Percentiles rank a stretch among this genome's conserved stretches.
Evolutionary conservation across 2,329 filamentous ascomycete genomes (phyloP).

Genomic region (Paecilomyces sp.): DNA sequence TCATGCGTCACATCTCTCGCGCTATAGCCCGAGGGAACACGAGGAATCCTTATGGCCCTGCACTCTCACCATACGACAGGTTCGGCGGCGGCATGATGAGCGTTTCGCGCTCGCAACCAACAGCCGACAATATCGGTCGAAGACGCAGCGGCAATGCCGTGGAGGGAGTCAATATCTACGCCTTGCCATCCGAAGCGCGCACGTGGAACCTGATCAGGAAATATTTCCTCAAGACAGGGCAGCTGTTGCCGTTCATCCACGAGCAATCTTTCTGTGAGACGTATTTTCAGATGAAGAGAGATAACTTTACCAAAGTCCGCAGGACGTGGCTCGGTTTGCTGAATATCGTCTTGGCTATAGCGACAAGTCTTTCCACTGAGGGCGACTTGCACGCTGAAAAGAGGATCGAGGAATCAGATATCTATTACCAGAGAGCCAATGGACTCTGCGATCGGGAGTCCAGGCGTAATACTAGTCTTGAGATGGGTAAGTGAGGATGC

Average conservation of each 20-base stretch:
- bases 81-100: slow-evolving; percentile 1
- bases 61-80: background rate
- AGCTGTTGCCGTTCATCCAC: slow-evolving; percentile 36
- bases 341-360: slow-evolving; percentile 46
- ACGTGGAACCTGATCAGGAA: slow-evolving; percentile 22
- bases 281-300: slow-evolving; percentile 23
- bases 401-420: slow-evolving; percentile 34
- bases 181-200: slow-evolving; percentile 22
- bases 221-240: slow-evolving; percentile 32
- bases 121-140: background rate
- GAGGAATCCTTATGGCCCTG: slow-evolving; percentile 1
- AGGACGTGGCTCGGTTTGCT: slow-evolving; percentile 46
- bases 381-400: slow-evolving; percentile 23
- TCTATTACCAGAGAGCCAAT: slow-evolving; percentile 40
- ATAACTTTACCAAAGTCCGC: slow-evolving; percentile 28
- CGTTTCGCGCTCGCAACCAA: background rate
- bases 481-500: slow-evolving; percentile 27
- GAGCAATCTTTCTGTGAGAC: slow-evolving; percentile 26
- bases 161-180: slow-evolving; percentile 19
- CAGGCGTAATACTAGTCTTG: slow-evolving; percentile 36
- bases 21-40: slow-evolving; percentile 13
- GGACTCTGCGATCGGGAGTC: slow-evolving; percentile 38
- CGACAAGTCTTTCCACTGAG: slow-evolving; percentile 28
- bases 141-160: background rate
- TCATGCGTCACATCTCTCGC: slow-evolving; percentile 30